Conservation (phyloP, 1,284 basidiomycete species). For the Prillingera fragicola region DNA sequence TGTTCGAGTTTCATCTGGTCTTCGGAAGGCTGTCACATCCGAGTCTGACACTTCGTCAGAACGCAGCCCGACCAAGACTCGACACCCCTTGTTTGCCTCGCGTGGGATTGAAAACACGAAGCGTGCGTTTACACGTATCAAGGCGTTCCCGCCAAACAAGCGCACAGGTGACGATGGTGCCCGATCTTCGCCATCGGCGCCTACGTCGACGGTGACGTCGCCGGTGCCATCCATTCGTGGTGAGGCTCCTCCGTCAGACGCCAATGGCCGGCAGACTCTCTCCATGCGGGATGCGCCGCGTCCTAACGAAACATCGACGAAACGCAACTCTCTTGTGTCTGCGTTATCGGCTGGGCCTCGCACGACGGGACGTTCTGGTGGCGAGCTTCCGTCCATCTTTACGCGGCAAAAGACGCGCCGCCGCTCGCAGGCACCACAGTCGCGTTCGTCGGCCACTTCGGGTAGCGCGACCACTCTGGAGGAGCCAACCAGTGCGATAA, state of each 20-base stretch:
- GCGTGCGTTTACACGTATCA: conserved; percentile 29
- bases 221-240: conserved; percentile 10
- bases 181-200: background rate
- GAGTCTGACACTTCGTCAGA: conserved; percentile 15
- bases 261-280: conserved; percentile 4
- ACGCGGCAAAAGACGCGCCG: background rate
- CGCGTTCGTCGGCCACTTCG: background rate
- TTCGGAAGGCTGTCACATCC: conserved; percentile 15
- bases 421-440: conserved; percentile 2
- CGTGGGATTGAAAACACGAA: conserved; percentile 31
- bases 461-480: conserved; percentile 1
- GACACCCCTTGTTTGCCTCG: conserved; percentile 14
- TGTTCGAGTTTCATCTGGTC: conserved; percentile 12
- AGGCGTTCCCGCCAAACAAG: conserved; percentile 29
- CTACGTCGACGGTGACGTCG: conserved; percentile 3
- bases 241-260: background rate
- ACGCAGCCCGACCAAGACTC: conserved; percentile 7
- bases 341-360: conserved; percentile 1
- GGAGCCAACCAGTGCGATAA: background rate
- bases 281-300: conserved; percentile 7
- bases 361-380: conserved; percentile 1
- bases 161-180: background rate
- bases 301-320: conserved; percentile 5
- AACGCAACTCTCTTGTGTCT: conserved; percentile 6
- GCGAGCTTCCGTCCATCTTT: background rate